Percentiles rank a stretch among this genome's conserved stretches.
These are phyloP conservation scores for Ophiostoma perfectum DNA, from an alignment of 2,329 filamentous ascomycete genomes.

Conservation along the genomic window DNA sequence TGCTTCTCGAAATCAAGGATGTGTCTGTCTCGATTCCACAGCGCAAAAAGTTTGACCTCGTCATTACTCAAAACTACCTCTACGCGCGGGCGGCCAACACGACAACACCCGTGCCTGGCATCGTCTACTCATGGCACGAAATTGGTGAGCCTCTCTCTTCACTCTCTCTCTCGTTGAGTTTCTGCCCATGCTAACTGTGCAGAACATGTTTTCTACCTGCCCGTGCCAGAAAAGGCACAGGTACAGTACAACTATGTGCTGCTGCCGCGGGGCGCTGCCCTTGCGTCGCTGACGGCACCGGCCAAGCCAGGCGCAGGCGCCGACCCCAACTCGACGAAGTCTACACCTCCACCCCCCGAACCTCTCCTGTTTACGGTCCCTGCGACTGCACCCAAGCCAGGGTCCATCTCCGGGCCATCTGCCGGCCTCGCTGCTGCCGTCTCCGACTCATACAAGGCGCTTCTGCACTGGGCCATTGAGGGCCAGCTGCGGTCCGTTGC, in stretches of 20 bases:
- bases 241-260: slow-evolving; percentile 62
- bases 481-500: slow-evolving; percentile 47
- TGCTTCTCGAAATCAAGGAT: slow-evolving; percentile 58
- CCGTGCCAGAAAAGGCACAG: slow-evolving; percentile 60
- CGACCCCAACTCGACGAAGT: slow-evolving; percentile 24
- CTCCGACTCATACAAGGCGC: slow-evolving; percentile 52
- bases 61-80: slow-evolving; percentile 54
- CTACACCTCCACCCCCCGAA: slow-evolving; percentile 35
- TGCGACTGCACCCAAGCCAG: slow-evolving; percentile 55
- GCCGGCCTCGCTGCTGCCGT: slow-evolving; percentile 47
- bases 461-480: slow-evolving; percentile 57
- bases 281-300: slow-evolving; percentile 33
- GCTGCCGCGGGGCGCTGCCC: slow-evolving; percentile 51
- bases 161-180: neutral
- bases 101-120: slow-evolving; percentile 47
- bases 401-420: slow-evolving; percentile 49
- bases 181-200: neutral
- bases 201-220: slow-evolving; percentile 56
- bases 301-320: slow-evolving; percentile 38
- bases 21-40: slow-evolving; percentile 63
- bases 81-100: slow-evolving; percentile 53
- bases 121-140: slow-evolving; percentile 56
- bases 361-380: slow-evolving; percentile 62
- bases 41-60: slow-evolving; percentile 63
- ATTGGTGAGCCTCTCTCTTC: slow-evolving; percentile 37